These are phyloP conservation scores for Trichoderma erinaceum DNA, from an alignment of 495 filamentous ascomycete species.

Conservation along the genomic window DNA sequence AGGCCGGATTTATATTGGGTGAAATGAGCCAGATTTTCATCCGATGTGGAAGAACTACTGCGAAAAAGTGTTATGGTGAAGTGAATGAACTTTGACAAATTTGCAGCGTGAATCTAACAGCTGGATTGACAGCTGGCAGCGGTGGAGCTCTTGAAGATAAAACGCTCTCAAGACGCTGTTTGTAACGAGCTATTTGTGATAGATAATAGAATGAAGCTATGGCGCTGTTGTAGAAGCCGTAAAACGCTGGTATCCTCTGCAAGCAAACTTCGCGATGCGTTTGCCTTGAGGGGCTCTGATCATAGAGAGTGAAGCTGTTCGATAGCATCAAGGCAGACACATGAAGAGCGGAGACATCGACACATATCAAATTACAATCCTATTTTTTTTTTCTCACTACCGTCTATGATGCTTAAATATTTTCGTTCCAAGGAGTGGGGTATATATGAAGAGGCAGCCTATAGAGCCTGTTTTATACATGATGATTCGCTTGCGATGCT, in stretches of 20 bases:
- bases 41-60: background rate
- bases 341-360: background rate
- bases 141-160: background rate
- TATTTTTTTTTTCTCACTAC: background rate
- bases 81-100: background rate
- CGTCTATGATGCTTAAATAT: background rate
- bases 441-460: conserved; percentile 9
- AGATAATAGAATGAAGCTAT: no score
- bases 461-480: background rate
- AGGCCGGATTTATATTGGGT: background rate
- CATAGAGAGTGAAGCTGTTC: background rate
- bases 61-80: background rate
- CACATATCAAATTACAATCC: background rate
- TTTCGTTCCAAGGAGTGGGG: conserved; percentile 15
- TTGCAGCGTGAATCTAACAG: background rate
- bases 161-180: background rate
- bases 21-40: background rate
- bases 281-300: no score
- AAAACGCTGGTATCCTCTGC: no score
- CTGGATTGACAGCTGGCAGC: background rate
- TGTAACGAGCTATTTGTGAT: background rate
- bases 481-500: conserved; percentile 22
- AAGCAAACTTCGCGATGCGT: no score
- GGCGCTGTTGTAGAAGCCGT: no score
- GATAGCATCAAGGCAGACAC: background rate